These are phyloP conservation scores for Colletotrichum acutatum DNA, from an alignment of 2,329 filamentous ascomycete species.

Conservation along the genomic window DNA sequence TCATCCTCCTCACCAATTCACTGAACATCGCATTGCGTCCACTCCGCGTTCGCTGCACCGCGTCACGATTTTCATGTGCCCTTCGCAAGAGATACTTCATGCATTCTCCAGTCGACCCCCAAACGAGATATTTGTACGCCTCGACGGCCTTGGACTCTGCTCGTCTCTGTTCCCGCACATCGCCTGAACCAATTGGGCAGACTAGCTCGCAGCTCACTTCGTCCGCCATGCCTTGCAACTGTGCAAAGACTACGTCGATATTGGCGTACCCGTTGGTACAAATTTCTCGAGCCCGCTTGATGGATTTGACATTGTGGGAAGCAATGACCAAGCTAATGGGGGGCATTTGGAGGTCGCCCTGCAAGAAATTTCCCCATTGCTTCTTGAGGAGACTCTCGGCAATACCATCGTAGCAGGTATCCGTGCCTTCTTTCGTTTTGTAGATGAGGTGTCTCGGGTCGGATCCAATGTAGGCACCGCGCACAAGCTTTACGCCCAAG, in stretches of 20 bases:
- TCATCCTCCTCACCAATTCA: constrained; percentile 69
- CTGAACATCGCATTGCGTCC: constrained; percentile 71
- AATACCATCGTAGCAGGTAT: constrained; percentile 78
- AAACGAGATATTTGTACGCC: constrained; percentile 75
- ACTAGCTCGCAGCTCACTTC: constrained; percentile 80
- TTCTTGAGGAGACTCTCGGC: constrained; percentile 74
- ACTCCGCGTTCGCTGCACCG: constrained; percentile 70
- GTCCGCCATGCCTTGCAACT: constrained; percentile 80
- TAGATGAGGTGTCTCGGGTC: constrained; percentile 78
- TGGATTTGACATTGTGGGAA: constrained; percentile 82
- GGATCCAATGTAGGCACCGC: constrained; percentile 78
- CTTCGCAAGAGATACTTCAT: constrained; percentile 79
- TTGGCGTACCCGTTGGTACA: constrained; percentile 57
- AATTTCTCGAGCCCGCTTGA: constrained; percentile 66
- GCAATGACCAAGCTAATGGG: constrained; percentile 76
- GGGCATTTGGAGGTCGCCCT: constrained; percentile 59
- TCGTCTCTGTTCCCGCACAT: constrained; percentile 5
- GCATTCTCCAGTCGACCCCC: constrained; percentile 81
- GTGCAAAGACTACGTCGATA: constrained; percentile 51
- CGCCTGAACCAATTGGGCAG: constrained; percentile 31
- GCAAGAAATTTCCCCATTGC: constrained; percentile 60
- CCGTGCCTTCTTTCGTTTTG: constrained; percentile 77
- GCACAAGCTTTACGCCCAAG: constrained; percentile 79
- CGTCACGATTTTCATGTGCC: constrained; percentile 77
- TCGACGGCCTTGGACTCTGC: constrained; percentile 35